These are phyloP conservation scores for Skeletonema grethae DNA, from an alignment of 108 stramenopile species.

Conservation along the genomic window DNA sequence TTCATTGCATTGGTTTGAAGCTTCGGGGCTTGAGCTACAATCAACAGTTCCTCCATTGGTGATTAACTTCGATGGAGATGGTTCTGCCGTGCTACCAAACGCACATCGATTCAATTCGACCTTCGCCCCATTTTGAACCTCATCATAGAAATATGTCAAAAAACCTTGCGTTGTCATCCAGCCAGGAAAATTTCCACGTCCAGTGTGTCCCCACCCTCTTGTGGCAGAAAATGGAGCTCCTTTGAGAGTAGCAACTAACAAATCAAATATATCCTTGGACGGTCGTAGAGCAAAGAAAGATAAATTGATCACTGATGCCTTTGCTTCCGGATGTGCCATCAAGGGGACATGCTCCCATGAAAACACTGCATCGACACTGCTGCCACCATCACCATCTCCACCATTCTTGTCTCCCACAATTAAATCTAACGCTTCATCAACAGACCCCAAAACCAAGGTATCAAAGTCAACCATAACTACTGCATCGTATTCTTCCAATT, in stretches of 20 bases:
- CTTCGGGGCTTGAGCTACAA: constrained; percentile 7
- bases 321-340: constrained; percentile 8
- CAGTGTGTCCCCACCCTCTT: constrained; percentile 56
- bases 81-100: constrained; percentile 62
- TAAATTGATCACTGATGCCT: constrained; percentile 39
- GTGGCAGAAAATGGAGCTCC: constrained; percentile 23
- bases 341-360: constrained; percentile 48
- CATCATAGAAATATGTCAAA: constrained; percentile 70
- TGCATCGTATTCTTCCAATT: constrained; percentile 38
- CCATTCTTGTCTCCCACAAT: constrained; percentile 15
- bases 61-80: constrained; percentile 13
- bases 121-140: constrained; percentile 42
- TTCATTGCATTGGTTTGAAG: constrained; percentile 36
- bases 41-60: constrained; percentile 35
- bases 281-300: constrained; percentile 45
- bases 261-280: constrained; percentile 25
- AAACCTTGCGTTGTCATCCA: constrained; percentile 72
- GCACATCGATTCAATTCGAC: constrained; percentile 69
- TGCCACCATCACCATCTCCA: neutral
- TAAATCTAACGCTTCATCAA: constrained; percentile 42
- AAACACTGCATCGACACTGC: constrained; percentile 38
- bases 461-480: constrained; percentile 47
- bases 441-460: constrained; percentile 31
- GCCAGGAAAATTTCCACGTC: constrained; percentile 58
- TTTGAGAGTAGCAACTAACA: constrained; percentile 6